Evolutionary conservation across 1,139 yeast species (phyloP), one percentile per base, ranked within the genome.

Genomic region (Suzukiozyma palmioleophila): DNA sequence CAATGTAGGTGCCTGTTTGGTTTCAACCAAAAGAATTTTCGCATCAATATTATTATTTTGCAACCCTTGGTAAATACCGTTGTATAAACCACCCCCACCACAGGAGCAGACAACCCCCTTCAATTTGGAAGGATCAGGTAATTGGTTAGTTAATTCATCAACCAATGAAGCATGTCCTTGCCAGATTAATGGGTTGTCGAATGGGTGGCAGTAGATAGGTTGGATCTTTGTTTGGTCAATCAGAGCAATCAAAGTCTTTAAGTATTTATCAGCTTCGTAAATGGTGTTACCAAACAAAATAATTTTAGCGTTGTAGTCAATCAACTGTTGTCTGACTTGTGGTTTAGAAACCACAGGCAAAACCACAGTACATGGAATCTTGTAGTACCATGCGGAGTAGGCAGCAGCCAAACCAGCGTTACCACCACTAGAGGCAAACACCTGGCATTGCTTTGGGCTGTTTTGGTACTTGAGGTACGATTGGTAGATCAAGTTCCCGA

Each of bases 391-490:
- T 3, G 84, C 76, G 32, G 84, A 78, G 39, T 73, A 73, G 0
- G 88, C 87, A 2, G 86, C 86, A 0, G 90, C 90, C 37, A 81
- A 63, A 0, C 92, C 92, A 0, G 92, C 92, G 54, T 84, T 84
- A 0, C 92, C 92, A 10, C 90, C 92, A 12, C 86, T 79, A 26
- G 85, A 79, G 6, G 84, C 72, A 54, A 71, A 77, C 3, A 82
- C 78, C 25, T 72, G 74, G 27, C 76, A 43, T 27, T 39, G 5
- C 21, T 36, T 29, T 45, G 42, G 42, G 36, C 26, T 43, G 21
- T 26, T 38, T 29, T 41, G 48, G 15, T 59, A 57, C 35, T 53
- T 39, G 26, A 45, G 54, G 6, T 64, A 55, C 8, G 63, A 59
- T 35, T 55, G 53, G 18, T 53, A 44, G 21, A 77, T 69, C 37